Percentiles rank a stretch among this genome's conserved stretches.
These are phyloP conservation scores for Dioscorea zingiberensis DNA, from an alignment of 106 monocot species.

Conservation along the genomic window DNA sequence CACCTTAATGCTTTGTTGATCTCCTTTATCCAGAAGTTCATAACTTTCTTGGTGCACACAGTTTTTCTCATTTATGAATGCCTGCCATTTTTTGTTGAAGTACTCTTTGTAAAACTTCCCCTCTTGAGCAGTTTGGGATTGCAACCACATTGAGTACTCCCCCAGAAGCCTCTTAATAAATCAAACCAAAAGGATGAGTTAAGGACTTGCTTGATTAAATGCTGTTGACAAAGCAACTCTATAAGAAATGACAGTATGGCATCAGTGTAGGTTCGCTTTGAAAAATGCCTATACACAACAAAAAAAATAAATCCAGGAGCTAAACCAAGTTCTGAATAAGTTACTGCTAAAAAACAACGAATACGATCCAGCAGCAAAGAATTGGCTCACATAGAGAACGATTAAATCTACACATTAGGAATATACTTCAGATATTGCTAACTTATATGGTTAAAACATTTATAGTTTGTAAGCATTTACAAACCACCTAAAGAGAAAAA, in stretches of 20 bases:
- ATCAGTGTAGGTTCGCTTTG: too few species aligned
- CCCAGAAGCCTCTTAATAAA: constrained; percentile 54
- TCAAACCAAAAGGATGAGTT: neutral
- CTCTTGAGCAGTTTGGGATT: constrained; percentile 49
- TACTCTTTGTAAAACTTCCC: constrained; percentile 37
- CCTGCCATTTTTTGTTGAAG: constrained; percentile 39
- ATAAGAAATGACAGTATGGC: too few species aligned
- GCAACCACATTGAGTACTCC: constrained; percentile 77
- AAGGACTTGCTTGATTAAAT: neutral
- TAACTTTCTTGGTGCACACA: constrained; percentile 16
- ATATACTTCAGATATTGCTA: too few species aligned
- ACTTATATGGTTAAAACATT: too few species aligned
- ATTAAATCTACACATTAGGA: too few species aligned
- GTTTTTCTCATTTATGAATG: constrained; percentile 9
- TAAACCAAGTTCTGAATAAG: neutral
- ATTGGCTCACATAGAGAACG: too few species aligned
- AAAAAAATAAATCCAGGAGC: neutral
- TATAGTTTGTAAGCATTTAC: too few species aligned
- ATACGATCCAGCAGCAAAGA: too few species aligned
- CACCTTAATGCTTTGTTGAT: constrained; percentile 45
- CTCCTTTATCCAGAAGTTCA: constrained; percentile 18
- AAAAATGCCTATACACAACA: neutral
- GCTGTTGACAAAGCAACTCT: too few species aligned
- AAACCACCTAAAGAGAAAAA: too few species aligned
- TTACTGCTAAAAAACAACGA: neutral